phyloP scores from a whole-genome alignment of 1,284 basidiomycete species.

The Schizopora paradoxa region DNA sequence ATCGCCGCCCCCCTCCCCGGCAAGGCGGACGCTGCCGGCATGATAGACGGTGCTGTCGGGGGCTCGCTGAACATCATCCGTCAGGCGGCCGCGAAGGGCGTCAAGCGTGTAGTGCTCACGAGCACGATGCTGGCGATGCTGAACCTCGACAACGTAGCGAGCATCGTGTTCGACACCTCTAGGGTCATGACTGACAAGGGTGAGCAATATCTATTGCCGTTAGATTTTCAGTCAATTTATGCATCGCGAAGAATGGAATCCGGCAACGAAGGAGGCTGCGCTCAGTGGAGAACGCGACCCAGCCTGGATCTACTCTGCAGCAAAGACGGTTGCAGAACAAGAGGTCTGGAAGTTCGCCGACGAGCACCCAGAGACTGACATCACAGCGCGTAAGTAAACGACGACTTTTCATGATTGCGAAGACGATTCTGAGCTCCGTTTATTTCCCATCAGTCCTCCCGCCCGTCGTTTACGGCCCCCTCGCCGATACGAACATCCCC shows the following conservation, averaged over 20 bases:
- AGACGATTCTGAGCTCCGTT: no score
- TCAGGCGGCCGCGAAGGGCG: conserved; percentile 5
- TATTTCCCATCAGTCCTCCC: conserved; percentile 2
- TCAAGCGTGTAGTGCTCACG: conserved; percentile 6
- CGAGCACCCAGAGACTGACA: conserved; percentile 14
- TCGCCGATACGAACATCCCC: neutral
- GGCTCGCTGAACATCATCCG: conserved; percentile 12
- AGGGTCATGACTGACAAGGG: neutral
- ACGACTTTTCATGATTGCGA: no score
- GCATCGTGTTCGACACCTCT: neutral
- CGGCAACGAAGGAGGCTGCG: neutral
- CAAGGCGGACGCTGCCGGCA: neutral
- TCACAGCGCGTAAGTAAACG: conserved; percentile 13
- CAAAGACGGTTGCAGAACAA: conserved; percentile 17
- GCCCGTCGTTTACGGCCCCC: conserved; percentile 4
- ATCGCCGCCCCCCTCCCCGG: conserved; percentile 5
- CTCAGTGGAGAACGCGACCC: neutral
- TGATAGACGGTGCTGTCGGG: neutral
- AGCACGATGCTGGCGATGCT: neutral
- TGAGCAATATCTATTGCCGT: no score
- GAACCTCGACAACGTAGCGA: neutral
- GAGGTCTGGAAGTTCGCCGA: conserved; percentile 19
- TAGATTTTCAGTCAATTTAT: no score
- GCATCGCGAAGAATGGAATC: conserved; percentile 12
- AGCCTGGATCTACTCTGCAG: conserved; percentile 14